phyloP scores from a whole-genome alignment of 768 basidiomycete species.

The Rhodotorula babjevae region DNA sequence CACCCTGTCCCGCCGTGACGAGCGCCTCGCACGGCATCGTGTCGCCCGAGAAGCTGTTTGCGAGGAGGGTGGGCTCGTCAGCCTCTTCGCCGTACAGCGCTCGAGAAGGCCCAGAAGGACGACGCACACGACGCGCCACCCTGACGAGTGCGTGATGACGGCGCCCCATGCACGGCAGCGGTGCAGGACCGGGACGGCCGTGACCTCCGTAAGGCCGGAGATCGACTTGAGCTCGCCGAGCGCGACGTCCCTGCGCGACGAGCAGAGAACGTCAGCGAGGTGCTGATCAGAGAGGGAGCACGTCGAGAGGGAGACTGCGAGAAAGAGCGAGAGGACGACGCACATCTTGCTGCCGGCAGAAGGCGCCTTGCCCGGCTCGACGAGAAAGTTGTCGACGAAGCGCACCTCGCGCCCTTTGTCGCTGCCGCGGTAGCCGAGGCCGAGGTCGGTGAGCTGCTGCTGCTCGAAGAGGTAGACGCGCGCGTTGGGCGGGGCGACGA shows the following conservation, averaged over 20 bases:
- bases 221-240: slow-evolving; percentile 14
- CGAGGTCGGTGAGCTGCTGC: slow-evolving; percentile 66
- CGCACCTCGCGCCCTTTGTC: slow-evolving; percentile 6
- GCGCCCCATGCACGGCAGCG: slow-evolving; percentile 67
- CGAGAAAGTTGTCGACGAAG: slow-evolving; percentile 26
- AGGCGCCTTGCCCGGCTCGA: slow-evolving; percentile 27
- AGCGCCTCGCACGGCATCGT: slow-evolving; percentile 71
- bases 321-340: background rate
- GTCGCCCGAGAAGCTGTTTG: slow-evolving; percentile 78
- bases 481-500: slow-evolving; percentile 60
- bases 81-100: background rate
- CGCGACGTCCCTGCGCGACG: background rate
- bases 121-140: slow-evolving; percentile 72
- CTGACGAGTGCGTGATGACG: slow-evolving; percentile 63
- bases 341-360: slow-evolving; percentile 23
- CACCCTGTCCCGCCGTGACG: slow-evolving; percentile 59
- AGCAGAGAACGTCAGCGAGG: background rate
- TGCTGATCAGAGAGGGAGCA: too few species aligned
- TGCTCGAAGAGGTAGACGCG: slow-evolving; percentile 69
- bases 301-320: too few species aligned
- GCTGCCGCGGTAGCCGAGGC: slow-evolving; percentile 49
- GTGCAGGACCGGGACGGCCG: slow-evolving; percentile 69
- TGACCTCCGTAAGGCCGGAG: slow-evolving; percentile 59
- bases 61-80: background rate
- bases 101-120: too few species aligned